Evolutionary conservation across 768 basidiomycete genomes (phyloP).

Genomic region (Rhodotorula kratochvilovae): DNA sequence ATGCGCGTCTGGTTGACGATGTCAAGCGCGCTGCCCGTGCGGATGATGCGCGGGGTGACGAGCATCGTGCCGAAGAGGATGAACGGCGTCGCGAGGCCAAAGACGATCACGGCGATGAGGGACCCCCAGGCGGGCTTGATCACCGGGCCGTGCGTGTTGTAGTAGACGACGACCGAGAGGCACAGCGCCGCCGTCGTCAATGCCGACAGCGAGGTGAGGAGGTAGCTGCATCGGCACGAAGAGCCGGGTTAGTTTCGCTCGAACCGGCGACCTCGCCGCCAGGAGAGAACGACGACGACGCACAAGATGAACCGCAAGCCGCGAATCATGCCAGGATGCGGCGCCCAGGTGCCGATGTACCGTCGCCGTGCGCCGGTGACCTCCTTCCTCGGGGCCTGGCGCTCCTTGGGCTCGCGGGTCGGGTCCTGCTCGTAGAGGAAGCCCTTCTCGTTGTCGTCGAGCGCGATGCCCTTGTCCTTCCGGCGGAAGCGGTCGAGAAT

Average conservation of each 20-base stretch:
- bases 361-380: neutral
- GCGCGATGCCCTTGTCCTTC: slow-evolving; percentile 6
- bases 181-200: slow-evolving; percentile 27
- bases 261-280: neutral
- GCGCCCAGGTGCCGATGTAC: slow-evolving; percentile 20
- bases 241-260: too few species aligned
- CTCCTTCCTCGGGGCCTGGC: neutral
- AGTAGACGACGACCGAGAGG: slow-evolving; percentile 32
- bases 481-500: slow-evolving; percentile 16
- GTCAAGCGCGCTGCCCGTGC: slow-evolving; percentile 17
- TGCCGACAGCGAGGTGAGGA: slow-evolving; percentile 24
- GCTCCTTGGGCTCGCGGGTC: neutral
- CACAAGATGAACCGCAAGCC: slow-evolving; percentile 19
- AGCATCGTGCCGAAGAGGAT: slow-evolving; percentile 20
- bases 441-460: slow-evolving; percentile 23
- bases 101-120: slow-evolving; percentile 33
- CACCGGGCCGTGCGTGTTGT: slow-evolving; percentile 30
- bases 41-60: slow-evolving; percentile 24
- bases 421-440: slow-evolving; percentile 21
- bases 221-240: neutral
- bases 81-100: slow-evolving; percentile 30
- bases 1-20: slow-evolving; percentile 32
- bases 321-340: slow-evolving; percentile 21
- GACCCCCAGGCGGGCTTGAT: slow-evolving; percentile 37
- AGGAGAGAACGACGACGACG: neutral